Evolutionary conservation across 1,139 yeast genomes (phyloP), one percentile per base, ranked within the genome.

Genomic region (Lipomyces yarrowii): DNA sequence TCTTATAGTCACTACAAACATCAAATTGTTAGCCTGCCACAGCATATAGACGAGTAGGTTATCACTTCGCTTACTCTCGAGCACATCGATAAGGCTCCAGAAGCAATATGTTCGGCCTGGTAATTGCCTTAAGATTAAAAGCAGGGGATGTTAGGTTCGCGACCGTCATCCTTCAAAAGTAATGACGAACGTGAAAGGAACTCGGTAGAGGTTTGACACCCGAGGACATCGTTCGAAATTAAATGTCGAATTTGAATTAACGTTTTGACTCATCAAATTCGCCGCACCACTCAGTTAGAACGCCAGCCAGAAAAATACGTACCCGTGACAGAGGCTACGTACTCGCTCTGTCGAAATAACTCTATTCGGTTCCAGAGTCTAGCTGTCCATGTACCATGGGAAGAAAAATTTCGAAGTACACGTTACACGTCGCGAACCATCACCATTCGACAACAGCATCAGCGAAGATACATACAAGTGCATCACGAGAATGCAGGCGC

Each of bases 11-110:
- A 72, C 80, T 78, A 26, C 15, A 7, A 54, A 10, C n/a, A 26
- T 26, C 5, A 3, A 7, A 26, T 7, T 15, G 53, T 33, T 57
- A 59, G 61, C 51, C 21, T 21, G 39, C 35, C 21, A n/a, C 21
- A 7, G 18, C 18, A 4, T n/a, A 7, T 48, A n/a, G 51, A 56
- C 21, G 5, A 7, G 21, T n/a, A 58, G 21, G 35, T 7, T 11
- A 21, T 42, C 23, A 26, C 5, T 33, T 30, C 3, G 32, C 81
- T 51, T 67, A 78, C 81, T 94, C 99, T 78, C 99, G 82, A 1
- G 99, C 99, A 79, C 99, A 94, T 65, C 97, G 84, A 77, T 94
- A 94, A 11, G 99, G 98, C 79, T 89, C 91, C 23, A 69, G 62
- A 32, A 55, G 53, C 26, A 54, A 60, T 32, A 69, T 69, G 59